These are phyloP conservation scores for Saccharomycopsis fermentans DNA, from an alignment of 805 yeast species.

Conservation along the genomic window DNA sequence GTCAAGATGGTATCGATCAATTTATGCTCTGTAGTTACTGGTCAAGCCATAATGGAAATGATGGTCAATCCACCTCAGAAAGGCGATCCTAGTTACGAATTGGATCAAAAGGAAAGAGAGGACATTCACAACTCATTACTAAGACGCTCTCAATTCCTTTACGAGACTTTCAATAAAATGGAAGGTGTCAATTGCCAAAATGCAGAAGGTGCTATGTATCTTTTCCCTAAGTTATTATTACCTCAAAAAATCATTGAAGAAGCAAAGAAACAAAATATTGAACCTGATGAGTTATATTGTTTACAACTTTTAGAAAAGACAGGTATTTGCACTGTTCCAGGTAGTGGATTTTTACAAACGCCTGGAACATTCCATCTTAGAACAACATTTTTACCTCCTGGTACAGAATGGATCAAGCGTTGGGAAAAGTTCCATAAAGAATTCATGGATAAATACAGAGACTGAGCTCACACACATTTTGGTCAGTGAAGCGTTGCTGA, in stretches of 20 bases:
- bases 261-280: slow-evolving; percentile 46
- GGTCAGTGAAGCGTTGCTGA: no score
- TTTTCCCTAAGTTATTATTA: slow-evolving; percentile 72
- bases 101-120: slow-evolving; percentile 52
- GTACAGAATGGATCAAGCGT: slow-evolving; percentile 71
- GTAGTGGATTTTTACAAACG: slow-evolving; percentile 92
- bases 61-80: slow-evolving; percentile 85
- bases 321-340: slow-evolving; percentile 97
- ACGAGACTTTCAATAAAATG: slow-evolving; percentile 62
- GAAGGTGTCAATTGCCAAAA: slow-evolving; percentile 77
- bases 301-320: slow-evolving; percentile 71
- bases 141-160: slow-evolving; percentile 53
- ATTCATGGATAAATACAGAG: slow-evolving; percentile 29
- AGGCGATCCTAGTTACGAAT: slow-evolving; percentile 67
- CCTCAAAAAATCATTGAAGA: slow-evolving; percentile 51
- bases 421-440: slow-evolving; percentile 73
- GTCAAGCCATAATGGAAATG: slow-evolving; percentile 86
- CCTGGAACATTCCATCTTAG: slow-evolving; percentile 86
- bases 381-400: slow-evolving; percentile 96
- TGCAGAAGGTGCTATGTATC: slow-evolving; percentile 97
- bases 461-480: background rate
- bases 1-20: slow-evolving; percentile 85
- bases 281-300: slow-evolving; percentile 86
- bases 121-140: slow-evolving; percentile 53
- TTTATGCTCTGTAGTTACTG: slow-evolving; percentile 88